Evolutionary conservation across 176 grass and related monocot genomes (phyloP).

Genomic region (Aegilops tauschii): DNA sequence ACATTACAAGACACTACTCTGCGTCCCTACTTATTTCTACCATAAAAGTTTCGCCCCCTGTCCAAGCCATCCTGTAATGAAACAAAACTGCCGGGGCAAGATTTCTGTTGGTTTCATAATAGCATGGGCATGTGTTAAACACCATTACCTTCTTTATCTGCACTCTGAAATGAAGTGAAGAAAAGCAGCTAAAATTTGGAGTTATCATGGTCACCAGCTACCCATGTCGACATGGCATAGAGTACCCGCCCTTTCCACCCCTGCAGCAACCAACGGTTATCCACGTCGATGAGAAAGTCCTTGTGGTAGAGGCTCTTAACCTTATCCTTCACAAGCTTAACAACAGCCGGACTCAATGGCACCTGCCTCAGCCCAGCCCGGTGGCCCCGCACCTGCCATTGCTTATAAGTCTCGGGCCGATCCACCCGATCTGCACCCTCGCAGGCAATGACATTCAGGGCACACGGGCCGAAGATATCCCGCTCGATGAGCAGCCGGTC

Average conservation of each 20-base stretch:
- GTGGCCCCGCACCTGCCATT: conserved; percentile 34
- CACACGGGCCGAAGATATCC: not conserved
- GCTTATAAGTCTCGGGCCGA: conserved; percentile 48
- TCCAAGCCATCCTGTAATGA: not conserved
- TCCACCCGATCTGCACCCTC: conserved; percentile 48
- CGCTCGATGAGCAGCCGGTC: conserved; percentile 36
- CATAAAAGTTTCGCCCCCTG: not conserved
- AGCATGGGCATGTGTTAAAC: not conserved
- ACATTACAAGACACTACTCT: not conserved
- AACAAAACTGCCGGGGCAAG: not conserved
- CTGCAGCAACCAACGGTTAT: conserved; percentile 35
- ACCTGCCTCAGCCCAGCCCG: conserved; percentile 43
- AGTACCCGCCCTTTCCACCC: conserved; percentile 52
- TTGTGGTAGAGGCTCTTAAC: conserved; percentile 33
- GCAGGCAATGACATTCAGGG: conserved; percentile 43
- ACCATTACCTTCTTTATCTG: not conserved
- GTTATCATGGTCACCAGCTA: conserved; percentile 15
- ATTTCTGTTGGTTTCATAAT: not conserved
- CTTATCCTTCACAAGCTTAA: not conserved
- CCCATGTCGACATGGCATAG: conserved; percentile 39
- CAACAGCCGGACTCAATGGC: not conserved
- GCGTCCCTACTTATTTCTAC: not conserved
- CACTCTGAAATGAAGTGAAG: not conserved
- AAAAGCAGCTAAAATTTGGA: not conserved
- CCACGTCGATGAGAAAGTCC: conserved; percentile 40